Evolutionary conservation across 129 eudicot species (phyloP).

Genomic region (Tagetes patula): DNA sequence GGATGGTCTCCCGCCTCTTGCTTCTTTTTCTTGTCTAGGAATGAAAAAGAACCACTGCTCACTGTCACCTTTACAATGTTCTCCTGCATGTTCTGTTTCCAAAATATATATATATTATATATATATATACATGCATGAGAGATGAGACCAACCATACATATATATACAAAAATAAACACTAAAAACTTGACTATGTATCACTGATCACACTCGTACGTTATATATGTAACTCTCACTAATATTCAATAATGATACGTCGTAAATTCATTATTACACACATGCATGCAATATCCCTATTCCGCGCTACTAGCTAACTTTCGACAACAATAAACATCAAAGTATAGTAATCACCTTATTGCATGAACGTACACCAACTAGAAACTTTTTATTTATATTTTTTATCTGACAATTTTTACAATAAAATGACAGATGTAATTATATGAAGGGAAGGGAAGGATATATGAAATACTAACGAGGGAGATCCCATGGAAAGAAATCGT

Average conservation of each 20-base stretch:
- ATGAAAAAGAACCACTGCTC: slow-evolving; percentile 15
- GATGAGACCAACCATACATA: neutral
- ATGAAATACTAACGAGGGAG: slow-evolving; percentile 12
- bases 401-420: neutral
- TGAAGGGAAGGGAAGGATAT: too few species aligned
- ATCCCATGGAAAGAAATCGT: slow-evolving; percentile 5
- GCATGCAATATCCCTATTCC: too few species aligned
- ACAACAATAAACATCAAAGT: neutral
- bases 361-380: neutral
- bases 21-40: slow-evolving; percentile 2
- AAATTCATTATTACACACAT: too few species aligned
- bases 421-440: too few species aligned
- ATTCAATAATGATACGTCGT: too few species aligned
- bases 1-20: slow-evolving; percentile 11
- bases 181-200: too few species aligned
- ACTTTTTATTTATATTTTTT: too few species aligned
- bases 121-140: too few species aligned
- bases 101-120: neutral
- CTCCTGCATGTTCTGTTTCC: slow-evolving; percentile 16
- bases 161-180: neutral
- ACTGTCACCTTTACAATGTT: neutral
- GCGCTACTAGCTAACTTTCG: too few species aligned
- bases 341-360: neutral
- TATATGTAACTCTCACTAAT: too few species aligned
- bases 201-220: too few species aligned